Evolutionary conservation across 352 stramenopile genomes (phyloP), one percentile per base, ranked within the genome.

Genomic region (Phytophthora vignae): DNA sequence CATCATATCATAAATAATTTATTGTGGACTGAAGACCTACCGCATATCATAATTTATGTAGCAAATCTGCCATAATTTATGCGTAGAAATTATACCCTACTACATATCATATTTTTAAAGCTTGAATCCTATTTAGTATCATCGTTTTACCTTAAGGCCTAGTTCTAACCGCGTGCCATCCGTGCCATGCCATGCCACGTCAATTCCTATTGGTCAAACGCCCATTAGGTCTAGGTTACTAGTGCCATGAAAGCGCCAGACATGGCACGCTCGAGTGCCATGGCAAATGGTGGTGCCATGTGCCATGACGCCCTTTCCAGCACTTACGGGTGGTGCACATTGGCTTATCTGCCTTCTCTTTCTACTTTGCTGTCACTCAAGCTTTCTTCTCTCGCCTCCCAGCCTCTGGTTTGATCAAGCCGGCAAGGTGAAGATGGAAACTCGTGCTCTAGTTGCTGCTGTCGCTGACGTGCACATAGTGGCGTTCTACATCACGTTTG

Each of bases 251-350:
- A 63, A 46, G 56, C 55, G 56, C 56, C 56, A 55, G 9, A 25
- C 22, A 54, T 63, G 56, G 27, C 56, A 63, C 56, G 14, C 22
- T n/a, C 2, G 21, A 44, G 42, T 55, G 42, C 42, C 56, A 63
- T 63, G 42, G 42, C 31, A 55, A 63, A 21, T 53, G 36, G 38
- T 55, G 4, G 40, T 63, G 19, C 42, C 55, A 36, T 49, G 31
- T 50, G 33, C 36, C 7, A 38, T 54, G 56, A 48, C 40, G 40
- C 6, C 11, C 11, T 19, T 48, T 46, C 5, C 27, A 49, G 31
- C 33, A 9, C 33, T 31, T 48, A 31, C 29, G 31, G 14, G 14
- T 60, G 38, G 55, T 53, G 9, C 29, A 53, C 12, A 50, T 49
- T 52, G 31, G 36, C 14, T 60, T 60, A 15, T 48, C 40, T 12